A percentile compares a stretch with the other conserved stretches of the same genome.
Conservation (phyloP, 441 rosid species). For the Francoa sonchifolia region DNA sequence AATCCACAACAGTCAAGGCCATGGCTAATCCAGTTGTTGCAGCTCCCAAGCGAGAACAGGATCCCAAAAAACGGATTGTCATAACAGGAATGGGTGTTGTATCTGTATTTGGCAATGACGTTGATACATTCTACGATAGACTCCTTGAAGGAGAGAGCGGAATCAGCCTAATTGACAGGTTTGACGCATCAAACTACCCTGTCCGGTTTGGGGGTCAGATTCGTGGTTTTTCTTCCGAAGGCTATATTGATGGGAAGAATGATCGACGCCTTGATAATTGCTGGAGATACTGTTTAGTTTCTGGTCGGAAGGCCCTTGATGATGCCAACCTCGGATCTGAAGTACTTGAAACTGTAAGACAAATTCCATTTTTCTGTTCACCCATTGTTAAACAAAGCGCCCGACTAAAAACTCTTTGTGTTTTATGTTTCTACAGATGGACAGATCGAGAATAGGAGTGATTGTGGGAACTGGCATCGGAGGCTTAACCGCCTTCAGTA, state of each 20-base stretch:
- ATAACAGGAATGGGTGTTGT: constrained; percentile 63
- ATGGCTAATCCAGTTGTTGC: constrained; percentile 28
- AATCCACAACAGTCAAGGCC: constrained; percentile 28
- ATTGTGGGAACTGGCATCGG: constrained; percentile 63
- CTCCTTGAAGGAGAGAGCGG: constrained; percentile 58
- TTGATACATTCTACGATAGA: constrained; percentile 30
- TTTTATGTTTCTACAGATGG: constrained; percentile 26
- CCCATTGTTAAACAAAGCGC: neutral
- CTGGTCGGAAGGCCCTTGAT: constrained; percentile 42
- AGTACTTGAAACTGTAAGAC: constrained; percentile 33
- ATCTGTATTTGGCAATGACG: constrained; percentile 39
- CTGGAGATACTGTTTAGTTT: constrained; percentile 59
- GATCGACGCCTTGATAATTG: constrained; percentile 56
- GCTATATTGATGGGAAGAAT: constrained; percentile 54
- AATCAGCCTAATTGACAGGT: constrained; percentile 38
- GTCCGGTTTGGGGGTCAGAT: constrained; percentile 50
- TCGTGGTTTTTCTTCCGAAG: constrained; percentile 37
- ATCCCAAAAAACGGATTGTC: constrained; percentile 41
- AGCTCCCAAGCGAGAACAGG: constrained; percentile 39
- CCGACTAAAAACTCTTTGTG: neutral
- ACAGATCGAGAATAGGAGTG: constrained; percentile 43
- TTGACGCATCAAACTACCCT: constrained; percentile 39
- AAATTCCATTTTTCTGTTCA: neutral
- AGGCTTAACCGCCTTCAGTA: constrained; percentile 34
- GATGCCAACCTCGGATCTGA: constrained; percentile 35